phyloP scores from a whole-genome alignment of 2,329 filamentous ascomycete species.

The Lecanicillium sp. region DNA sequence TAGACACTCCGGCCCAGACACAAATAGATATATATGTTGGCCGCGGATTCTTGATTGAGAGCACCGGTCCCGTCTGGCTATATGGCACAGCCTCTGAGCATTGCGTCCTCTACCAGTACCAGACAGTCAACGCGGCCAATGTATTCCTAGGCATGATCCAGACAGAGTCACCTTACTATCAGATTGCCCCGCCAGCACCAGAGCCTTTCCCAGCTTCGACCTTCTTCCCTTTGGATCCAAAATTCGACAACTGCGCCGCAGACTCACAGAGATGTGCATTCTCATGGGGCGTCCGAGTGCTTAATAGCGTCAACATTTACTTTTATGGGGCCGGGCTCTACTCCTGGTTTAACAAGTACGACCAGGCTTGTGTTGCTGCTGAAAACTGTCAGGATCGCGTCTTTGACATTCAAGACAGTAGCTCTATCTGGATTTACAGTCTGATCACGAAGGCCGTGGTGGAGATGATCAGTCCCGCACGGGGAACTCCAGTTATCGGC shows the following conservation, averaged over 20 bases:
- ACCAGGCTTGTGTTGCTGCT: conserved; percentile 34
- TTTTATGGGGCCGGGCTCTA: conserved; percentile 58
- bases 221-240: conserved; percentile 37
- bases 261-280: conserved; percentile 33
- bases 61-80: conserved; percentile 45
- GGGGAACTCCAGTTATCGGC: conserved; percentile 38
- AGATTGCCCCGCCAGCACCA: conserved; percentile 50
- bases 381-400: conserved; percentile 35
- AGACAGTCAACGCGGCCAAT: conserved; percentile 50
- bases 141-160: conserved; percentile 57
- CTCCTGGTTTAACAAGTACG: conserved; percentile 54
- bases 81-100: conserved; percentile 57
- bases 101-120: conserved; percentile 57
- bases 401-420: conserved; percentile 18
- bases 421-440: not conserved
- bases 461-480: not conserved
- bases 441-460: not conserved
- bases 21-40: conserved; percentile 77
- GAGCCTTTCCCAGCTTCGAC: conserved; percentile 39
- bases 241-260: conserved; percentile 40
- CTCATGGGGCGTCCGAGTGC: conserved; percentile 55
- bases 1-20: conserved; percentile 61
- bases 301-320: conserved; percentile 44
- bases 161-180: conserved; percentile 63
- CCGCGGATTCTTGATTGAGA: conserved; percentile 46